Evolutionary conservation across 2,329 filamentous ascomycete species (phyloP), one percentile per base, ranked within the genome.

Genomic region (Thielaviopsis ethacetica): DNA sequence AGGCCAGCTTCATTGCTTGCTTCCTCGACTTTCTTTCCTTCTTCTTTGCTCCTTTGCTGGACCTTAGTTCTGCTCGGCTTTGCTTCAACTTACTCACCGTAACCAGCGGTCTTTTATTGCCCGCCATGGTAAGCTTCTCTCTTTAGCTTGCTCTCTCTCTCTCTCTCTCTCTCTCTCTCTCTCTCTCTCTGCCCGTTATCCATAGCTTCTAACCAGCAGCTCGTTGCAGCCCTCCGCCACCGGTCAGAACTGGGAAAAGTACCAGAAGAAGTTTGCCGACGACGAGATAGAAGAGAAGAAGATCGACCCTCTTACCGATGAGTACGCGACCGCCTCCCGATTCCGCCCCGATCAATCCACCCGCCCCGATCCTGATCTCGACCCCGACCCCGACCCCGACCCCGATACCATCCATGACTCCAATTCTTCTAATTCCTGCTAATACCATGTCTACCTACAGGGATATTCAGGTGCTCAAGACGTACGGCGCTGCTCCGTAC

Each of bases 221-320:
- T 27, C 10, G 22, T 26, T 69, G 15, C 44, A 96, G 91, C 91
- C 91, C 80, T 91, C 88, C 77, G 91, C 93, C 73, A 95, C 86
- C 68, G 93, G 93, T 71, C 76, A 80, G 73, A 88, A 83, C 81
- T 98, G 93, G 93, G 93, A 98, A 81, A 97, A 97, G 78, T 97
- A 95, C 80, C 82, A 88, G 76, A 96, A 97, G 81, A 91, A 85
- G 70, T 98, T 88, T 70, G 91, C 86, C 69, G 93, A 98, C 69
- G 93, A 98, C 68, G 93, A 97, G 72, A 79, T 91, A 73, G 90
- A 95, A 71, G 93, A 98, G 81, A 98, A 98, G 85, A 98, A 98
- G 83, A 98, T 98, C 70, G 91, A 90, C 62, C 93, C 93, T 65
- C 78, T 98, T 63, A 86, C 91, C 66, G 93, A 97, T 76, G 93